Base-by-base conservation (phyloP, 768 basidiomycete genomes). In the Kwoniella dejecticola region DNA sequence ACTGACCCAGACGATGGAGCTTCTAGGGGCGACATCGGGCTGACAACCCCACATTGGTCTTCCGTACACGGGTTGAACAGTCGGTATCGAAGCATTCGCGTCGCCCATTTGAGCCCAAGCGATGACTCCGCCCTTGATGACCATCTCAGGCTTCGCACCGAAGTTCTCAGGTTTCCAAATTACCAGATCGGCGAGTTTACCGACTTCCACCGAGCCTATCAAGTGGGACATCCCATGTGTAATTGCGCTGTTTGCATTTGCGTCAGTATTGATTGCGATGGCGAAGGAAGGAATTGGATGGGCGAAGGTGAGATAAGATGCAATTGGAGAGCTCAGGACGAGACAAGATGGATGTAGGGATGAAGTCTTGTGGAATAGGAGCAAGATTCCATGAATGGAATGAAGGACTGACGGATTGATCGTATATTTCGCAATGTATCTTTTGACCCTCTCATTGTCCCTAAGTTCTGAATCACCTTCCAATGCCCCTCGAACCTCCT, bases 131-230 rank as follows among this genome's bases (percentile, higher is more conserved):
- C 90, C 89, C 78, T 98, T 99, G 66, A 98, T 82, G 42, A 98
- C 88, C 88, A 91, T 89, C 76, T 94, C 90, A 0, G 96, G 95
- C 71, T 90, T 89, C 1, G 88, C 82, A 2, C 95, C 96, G 78
- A 98, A 98, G 75, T 89, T 87, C 75, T 91, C 89, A 0, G 93
- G 91, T 79, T 88, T 89, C 96, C 96, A 99, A 0, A 98, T 82
- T 0, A 97, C 94, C 42, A 99, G 84, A 77, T 99, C 96, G 0
- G 95, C 96, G 46, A 99, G 83, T 26, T 85, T 88, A 17, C 90
- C 91, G 2, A 84, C 82, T 1, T 87, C 85, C 62, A 99, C 81
- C 54, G 92, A 88, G 0, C 96, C 96, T 33, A 97, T 86, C 29
- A 90, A 66, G 74, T 91, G 88, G 60, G 87, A 87, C 64, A 98